These are phyloP conservation scores for Cladorrhinum sp. DNA, from an alignment of 2,329 filamentous ascomycete genomes.

Conservation along the genomic window DNA sequence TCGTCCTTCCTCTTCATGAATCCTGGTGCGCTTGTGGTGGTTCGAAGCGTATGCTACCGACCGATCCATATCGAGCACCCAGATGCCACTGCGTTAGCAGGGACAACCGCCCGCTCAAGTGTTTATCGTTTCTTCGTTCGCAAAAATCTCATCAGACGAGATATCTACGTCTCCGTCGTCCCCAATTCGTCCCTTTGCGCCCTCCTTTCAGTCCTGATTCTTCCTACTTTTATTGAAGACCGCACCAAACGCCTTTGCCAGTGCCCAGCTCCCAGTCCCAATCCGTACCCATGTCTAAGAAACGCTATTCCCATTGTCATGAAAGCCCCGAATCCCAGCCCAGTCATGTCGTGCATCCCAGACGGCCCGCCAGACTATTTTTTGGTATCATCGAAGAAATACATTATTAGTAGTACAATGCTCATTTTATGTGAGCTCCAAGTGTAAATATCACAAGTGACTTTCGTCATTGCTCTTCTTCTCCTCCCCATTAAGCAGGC, in stretches of 20 bases:
- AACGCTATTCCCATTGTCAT: background rate
- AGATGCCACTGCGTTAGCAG: too few species aligned
- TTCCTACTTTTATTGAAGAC: background rate
- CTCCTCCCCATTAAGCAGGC: conserved; percentile 14
- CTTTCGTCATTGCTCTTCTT: background rate
- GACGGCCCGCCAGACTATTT: conserved; percentile 4
- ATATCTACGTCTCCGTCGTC: too few species aligned
- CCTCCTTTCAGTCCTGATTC: background rate
- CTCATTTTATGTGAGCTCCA: background rate
- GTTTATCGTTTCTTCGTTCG: too few species aligned
- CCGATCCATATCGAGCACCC: too few species aligned
- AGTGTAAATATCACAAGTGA: background rate
- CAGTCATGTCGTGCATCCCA: background rate
- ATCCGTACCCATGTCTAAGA: background rate
- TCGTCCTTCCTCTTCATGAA: background rate
- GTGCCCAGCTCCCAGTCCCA: background rate
- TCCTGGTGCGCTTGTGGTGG: background rate
- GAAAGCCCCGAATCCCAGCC: background rate
- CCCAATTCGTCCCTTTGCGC: too few species aligned
- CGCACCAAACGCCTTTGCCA: background rate
- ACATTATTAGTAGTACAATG: background rate
- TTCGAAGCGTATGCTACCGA: too few species aligned
- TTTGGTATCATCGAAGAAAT: background rate
- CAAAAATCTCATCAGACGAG: too few species aligned
- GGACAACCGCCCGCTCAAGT: too few species aligned